Evolutionary conservation across 805 yeast species (phyloP).

Genomic region (Lachancea thermotolerans): DNA sequence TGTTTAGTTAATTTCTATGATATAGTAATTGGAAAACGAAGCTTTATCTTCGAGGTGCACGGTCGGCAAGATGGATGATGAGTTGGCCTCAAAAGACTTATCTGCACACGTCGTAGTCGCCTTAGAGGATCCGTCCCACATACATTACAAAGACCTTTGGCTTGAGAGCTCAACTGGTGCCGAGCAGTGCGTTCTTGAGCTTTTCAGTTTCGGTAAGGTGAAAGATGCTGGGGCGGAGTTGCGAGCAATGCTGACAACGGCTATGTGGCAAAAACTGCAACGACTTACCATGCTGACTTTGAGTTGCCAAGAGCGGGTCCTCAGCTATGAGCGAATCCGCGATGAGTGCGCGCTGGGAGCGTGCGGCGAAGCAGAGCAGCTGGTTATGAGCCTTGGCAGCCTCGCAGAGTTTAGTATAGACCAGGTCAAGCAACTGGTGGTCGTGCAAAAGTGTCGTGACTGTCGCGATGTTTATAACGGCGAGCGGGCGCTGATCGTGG

Average conservation of each 20-base stretch:
- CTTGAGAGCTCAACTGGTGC: constrained; percentile 6
- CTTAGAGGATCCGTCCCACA: constrained; percentile 17
- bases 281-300: constrained; percentile 20
- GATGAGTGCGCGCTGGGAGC: constrained; percentile 12
- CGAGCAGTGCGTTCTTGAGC: constrained; percentile 16
- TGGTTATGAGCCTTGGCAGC: constrained; percentile 12
- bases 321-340: constrained; percentile 13
- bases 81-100: too few species aligned
- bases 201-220: constrained; percentile 26
- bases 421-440: constrained; percentile 13
- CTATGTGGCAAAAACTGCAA: constrained; percentile 19
- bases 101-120: background rate
- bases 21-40: too few species aligned
- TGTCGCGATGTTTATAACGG: constrained; percentile 25
- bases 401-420: constrained; percentile 20
- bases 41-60: too few species aligned
- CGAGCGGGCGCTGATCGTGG: constrained; percentile 10
- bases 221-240: constrained; percentile 10
- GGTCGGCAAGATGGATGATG: too few species aligned
- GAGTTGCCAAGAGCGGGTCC: constrained; percentile 13
- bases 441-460: constrained; percentile 13
- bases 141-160: constrained; percentile 26
- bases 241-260: constrained; percentile 5
- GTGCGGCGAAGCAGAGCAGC: constrained; percentile 16
- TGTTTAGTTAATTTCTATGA: too few species aligned